Evolutionary conservation across 805 yeast genomes (phyloP), one percentile per base, ranked within the genome.

Genomic region (Hanseniaspora mollemarum): DNA sequence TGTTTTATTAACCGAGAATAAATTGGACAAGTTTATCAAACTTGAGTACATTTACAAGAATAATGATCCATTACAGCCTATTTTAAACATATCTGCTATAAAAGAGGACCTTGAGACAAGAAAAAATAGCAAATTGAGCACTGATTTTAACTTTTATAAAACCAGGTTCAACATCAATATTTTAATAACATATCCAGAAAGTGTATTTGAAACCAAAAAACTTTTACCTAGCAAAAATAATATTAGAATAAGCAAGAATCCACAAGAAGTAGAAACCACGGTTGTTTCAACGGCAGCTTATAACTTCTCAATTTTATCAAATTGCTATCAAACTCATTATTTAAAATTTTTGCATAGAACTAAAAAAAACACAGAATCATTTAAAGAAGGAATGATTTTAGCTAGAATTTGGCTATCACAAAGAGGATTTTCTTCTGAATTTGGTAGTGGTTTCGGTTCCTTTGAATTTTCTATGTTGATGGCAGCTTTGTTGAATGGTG

Each of bases 391-490:
- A 1, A 79, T 87, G 55, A 76, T 81, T 7, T 71, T 92, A 48
- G 96, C 96, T 3, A 75, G 88, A 55, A 68, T 92, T 51, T 92
- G 98, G 98, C 72, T 92, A 38, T 74, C 77, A 45, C 97, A 92
- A 66, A 75, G 95, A 56, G 95, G 94, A 0, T 77, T 87, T 53
- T 72, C 76, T 10, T 78, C 94, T 0, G 44, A 38, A 19, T 16
- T 46, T 7, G 50, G 50, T 0, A 66, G 75, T 15, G 97, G 97
- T 0, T 90, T 92, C 64, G 97, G 97, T 12, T 84, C 82, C 58
- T 87, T 87, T 63, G 97, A 92, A 67, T 87, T 87, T 64, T 81
- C 87, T 28, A 68, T 82, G 35, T 65, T 90, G 46, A 77, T 87
- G 80, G 81, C 94, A 38, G 83, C 87, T 1, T 67, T 92, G 49